A percentile compares a stretch with the other conserved stretches of the same genome.
Conservation (phyloP, 1,284 basidiomycete genomes). For the Porodaedalea pini region DNA sequence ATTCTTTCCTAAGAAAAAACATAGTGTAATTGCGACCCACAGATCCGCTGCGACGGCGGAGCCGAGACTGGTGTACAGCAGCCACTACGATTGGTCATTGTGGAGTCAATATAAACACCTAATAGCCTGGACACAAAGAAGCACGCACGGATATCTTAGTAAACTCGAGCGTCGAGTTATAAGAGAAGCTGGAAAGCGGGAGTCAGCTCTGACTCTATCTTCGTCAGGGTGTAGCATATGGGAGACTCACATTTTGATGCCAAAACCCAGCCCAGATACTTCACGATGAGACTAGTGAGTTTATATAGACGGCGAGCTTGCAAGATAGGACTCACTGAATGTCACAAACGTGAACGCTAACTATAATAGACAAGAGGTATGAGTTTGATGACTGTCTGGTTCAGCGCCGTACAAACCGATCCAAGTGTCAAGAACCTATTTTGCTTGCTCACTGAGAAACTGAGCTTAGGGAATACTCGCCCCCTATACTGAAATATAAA, state of each 20-base stretch:
- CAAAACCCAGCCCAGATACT: slow-evolving; percentile 15
- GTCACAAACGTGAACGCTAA: slow-evolving; percentile 4
- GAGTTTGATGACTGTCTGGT: background rate
- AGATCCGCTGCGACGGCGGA: slow-evolving; percentile 16
- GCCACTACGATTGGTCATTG: slow-evolving; percentile 3
- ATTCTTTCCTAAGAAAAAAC: slow-evolving; percentile 11
- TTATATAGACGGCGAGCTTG: background rate
- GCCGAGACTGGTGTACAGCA: slow-evolving; percentile 11
- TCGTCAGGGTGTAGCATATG: background rate
- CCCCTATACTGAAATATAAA: background rate
- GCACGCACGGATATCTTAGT: slow-evolving; percentile 4
- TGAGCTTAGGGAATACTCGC: background rate
- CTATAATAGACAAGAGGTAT: background rate
- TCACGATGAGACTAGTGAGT: background rate
- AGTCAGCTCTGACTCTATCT: background rate
- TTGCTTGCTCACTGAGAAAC: slow-evolving; percentile 9
- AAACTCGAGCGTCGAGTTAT: slow-evolving; percentile 4
- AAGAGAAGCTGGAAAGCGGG: slow-evolving; percentile 1
- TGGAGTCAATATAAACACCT: background rate
- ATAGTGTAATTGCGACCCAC: slow-evolving; percentile 14
- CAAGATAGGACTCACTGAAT: background rate
- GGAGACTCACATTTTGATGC: slow-evolving; percentile 3
- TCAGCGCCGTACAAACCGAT: background rate
- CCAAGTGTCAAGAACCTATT: slow-evolving; percentile 11
- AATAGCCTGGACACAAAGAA: background rate